Evolutionary conservation across 2,329 filamentous ascomycete genomes (phyloP), one percentile per base, ranked within the genome.

Genomic region (Colletotrichum tanaceti): DNA sequence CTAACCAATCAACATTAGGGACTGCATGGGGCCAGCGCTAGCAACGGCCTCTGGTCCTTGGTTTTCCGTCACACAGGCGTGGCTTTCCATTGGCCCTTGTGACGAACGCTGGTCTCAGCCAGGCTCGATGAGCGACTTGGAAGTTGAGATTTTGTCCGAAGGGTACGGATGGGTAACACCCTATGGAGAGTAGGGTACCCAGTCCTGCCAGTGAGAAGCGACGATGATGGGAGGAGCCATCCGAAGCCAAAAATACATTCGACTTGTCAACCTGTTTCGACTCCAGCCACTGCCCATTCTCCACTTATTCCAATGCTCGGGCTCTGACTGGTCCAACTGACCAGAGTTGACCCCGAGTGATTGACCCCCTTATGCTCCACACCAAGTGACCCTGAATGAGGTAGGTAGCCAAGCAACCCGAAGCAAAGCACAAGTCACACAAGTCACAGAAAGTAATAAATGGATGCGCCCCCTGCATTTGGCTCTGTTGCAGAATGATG

Each of bases 401-500:
- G n/a, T n/a, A 49, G 66, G 44, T n/a, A 66, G 62, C 66, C 66
- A 68, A 68, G 62, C 62, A 65, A 57, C 38, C 13, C 13, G 38
- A 58, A 47, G 57, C 63, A 43, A 63, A 38, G 49, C 54, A 43
- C 39, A 63, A 50, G 58, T 28, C 11, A n/a, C n/a, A n/a, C n/a
- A n/a, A n/a, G n/a, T n/a, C n/a, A n/a, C n/a, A n/a, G n/a, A n/a
- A n/a, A n/a, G n/a, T n/a, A n/a, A n/a, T n/a, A n/a, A 49, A 58
- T 61, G 63, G 52, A 50, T 52, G 66, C 65, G 35, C 28, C 66
- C 66, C 66, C 66, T 69, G 66, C 66, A 69, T 69, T 69, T 63
- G 66, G 52, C 55, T 65, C 54, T 68, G 66, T 68, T 65, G 66
- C 66, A 68, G 66, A 68, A 68, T 46, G 53, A 58, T 68, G 66